Evolutionary conservation across 2,329 filamentous ascomycete species (phyloP).

Genomic region (Westerdykella ornata): DNA sequence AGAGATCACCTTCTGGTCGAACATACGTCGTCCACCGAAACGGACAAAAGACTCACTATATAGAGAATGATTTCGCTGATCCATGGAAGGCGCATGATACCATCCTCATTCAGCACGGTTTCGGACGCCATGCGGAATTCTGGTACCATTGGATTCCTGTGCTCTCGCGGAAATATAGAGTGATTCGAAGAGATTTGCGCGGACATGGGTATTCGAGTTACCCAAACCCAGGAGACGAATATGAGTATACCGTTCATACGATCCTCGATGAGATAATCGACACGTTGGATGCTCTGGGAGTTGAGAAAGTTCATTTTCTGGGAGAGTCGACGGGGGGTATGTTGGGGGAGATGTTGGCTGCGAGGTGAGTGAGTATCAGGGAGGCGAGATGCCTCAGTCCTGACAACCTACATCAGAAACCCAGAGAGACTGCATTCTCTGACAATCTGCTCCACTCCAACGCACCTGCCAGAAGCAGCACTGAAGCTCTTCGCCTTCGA

Average conservation of each 20-base stretch:
- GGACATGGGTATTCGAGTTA: constrained; percentile 31
- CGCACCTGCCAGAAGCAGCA: constrained; percentile 21
- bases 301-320: constrained; percentile 31
- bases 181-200: constrained; percentile 31
- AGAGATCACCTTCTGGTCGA: constrained; percentile 15
- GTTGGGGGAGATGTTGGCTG: constrained; percentile 31
- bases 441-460: constrained; percentile 30
- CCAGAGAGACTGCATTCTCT: constrained; percentile 25
- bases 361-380: constrained; percentile 5
- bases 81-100: constrained; percentile 31
- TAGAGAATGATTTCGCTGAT: constrained; percentile 22
- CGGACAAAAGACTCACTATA: constrained; percentile 29
- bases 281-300: constrained; percentile 28
- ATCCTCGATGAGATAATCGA: constrained; percentile 31
- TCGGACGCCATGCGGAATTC: constrained; percentile 29
- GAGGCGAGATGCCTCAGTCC: not conserved
- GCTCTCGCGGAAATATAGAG: constrained; percentile 24
- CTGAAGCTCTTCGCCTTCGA: constrained; percentile 29
- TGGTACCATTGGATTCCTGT: constrained; percentile 36
- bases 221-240: constrained; percentile 9
- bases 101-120: constrained; percentile 36
- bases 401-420: constrained; percentile 5
- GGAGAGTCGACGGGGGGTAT: constrained; percentile 34
- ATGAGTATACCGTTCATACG: constrained; percentile 20
- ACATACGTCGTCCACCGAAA: constrained; percentile 26